Base-by-base conservation (phyloP, 108 stramenopile genomes). In the Pseudonitzschia multistriata region DNA sequence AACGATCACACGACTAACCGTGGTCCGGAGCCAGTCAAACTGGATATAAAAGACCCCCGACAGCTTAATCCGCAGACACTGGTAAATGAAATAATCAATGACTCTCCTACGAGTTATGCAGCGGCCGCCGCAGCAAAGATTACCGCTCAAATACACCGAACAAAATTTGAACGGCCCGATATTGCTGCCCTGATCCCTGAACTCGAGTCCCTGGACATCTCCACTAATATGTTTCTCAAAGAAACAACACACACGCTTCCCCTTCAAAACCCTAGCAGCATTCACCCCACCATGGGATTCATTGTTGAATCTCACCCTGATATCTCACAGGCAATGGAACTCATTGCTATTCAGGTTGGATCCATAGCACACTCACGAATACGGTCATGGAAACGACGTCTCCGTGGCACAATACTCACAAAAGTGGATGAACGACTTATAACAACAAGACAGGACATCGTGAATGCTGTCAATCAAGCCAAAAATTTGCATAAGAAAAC, bases 311-410 rank as follows among this genome's bases (percentile, higher is more conserved):
- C 50, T 25, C 50, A 52, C 17, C 50, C 50, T 0, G 50, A 52
- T 10, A 52, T 52, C 7, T 17, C 21, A 10, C 10, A 52, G 0
- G 50, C 50, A 10, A 52, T 52, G 10, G 50, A 52, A 52, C 25
- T 52, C 7, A 25, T 19, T 7, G 17, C 11, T 7, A 25, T 52
- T 19, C 10, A 52, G 19, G 50, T 52, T 52, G 50, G 50, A 17
- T 17, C 50, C 0, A 25, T 25, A 17, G 25, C 50, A 21, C 17
- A 19, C 19, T 6, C 24, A 0, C 50, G 25, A 27, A 48, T 66
- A 11, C 64, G 10, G 2, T 14, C 14, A 13, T 68, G 50, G 50
- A 68, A 68, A 53, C 14, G 50, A 3, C 27, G 67, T 53, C 27
- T 68, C 49, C 34, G 40, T 1, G 67, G 67, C 0, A 53, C 34